Evolutionary conservation across 805 yeast genomes (phyloP).

Genomic region (Yarrowia bubula): DNA sequence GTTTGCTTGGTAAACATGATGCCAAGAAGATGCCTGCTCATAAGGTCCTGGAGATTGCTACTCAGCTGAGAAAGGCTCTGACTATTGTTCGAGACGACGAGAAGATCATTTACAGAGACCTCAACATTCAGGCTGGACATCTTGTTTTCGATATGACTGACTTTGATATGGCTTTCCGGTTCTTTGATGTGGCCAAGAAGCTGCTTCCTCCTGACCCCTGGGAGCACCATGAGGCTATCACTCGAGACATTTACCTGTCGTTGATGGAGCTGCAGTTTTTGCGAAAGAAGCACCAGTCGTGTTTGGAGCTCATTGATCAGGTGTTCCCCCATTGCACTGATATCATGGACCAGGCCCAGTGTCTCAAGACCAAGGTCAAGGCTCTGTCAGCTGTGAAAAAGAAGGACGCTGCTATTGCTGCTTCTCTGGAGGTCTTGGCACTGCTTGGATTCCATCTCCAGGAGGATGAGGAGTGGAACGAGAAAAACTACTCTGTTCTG

Average conservation of each 20-base stretch:
- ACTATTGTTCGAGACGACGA: conserved; percentile 42
- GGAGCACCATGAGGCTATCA: conserved; percentile 29
- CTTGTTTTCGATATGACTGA: conserved; percentile 48
- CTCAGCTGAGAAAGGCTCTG: conserved; percentile 43
- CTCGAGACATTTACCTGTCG: conserved; percentile 32
- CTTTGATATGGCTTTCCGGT: conserved; percentile 44
- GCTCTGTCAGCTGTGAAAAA: conserved; percentile 40
- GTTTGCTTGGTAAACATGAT: conserved; percentile 37
- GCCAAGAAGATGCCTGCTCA: conserved; percentile 34
- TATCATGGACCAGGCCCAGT: conserved; percentile 38
- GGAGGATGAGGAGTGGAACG: conserved; percentile 37
- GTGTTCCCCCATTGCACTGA: conserved; percentile 39
- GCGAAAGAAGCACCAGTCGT: conserved; percentile 40
- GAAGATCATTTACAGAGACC: conserved; percentile 41
- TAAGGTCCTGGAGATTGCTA: conserved; percentile 43
- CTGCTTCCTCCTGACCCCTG: conserved; percentile 31
- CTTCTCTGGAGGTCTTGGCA: conserved; percentile 42
- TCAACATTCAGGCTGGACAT: conserved; percentile 47
- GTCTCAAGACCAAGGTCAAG: conserved; percentile 42
- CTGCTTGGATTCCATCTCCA: conserved; percentile 42
- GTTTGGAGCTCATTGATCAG: conserved; percentile 42
- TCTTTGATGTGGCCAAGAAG: conserved; percentile 42
- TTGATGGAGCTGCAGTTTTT: conserved; percentile 34
- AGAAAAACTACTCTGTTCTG: conserved; percentile 33
- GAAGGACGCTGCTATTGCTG: conserved; percentile 40